phyloP scores from a whole-genome alignment of 2,329 filamentous ascomycete genomes.

The Cercospora sp. region DNA sequence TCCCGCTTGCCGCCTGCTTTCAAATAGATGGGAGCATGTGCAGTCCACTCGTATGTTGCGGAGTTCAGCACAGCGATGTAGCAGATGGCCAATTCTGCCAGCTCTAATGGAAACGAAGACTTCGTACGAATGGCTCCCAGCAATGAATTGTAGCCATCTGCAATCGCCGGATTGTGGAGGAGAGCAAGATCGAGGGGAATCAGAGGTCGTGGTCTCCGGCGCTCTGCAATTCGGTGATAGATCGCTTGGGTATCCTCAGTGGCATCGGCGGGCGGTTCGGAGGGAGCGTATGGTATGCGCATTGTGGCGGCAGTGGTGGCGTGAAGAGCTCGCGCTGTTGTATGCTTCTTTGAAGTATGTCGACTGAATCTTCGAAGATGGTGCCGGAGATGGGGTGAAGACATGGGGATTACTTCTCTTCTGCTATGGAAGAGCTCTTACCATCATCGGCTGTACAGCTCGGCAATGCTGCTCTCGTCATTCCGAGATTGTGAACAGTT shows the following conservation, averaged over 20 bases:
- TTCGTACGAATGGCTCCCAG: conserved; percentile 53
- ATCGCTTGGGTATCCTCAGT: conserved; percentile 52
- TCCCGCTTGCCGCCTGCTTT: conserved; percentile 35
- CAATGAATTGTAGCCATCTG: conserved; percentile 74
- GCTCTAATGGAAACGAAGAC: conserved; percentile 35
- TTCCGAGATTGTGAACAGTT: neutral
- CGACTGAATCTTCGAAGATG: neutral
- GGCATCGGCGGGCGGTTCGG: conserved; percentile 55
- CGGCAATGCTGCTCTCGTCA: conserved; percentile 15
- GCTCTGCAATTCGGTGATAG: conserved; percentile 63
- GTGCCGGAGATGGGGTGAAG: neutral
- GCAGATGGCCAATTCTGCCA: conserved; percentile 41
- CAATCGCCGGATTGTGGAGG: conserved; percentile 71
- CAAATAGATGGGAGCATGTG: conserved; percentile 38
- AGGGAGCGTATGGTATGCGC: conserved; percentile 66
- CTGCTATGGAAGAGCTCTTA: conserved; percentile 23
- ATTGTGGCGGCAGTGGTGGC: conserved; percentile 45
- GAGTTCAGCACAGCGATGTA: conserved; percentile 42
- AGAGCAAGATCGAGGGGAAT: conserved; percentile 75
- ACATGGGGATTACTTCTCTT: neutral
- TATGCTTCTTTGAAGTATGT: neutral
- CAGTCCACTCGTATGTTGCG: conserved; percentile 42
- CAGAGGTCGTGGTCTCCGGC: conserved; percentile 68
- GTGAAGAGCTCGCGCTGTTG: neutral
- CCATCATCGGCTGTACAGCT: conserved; percentile 18